Conservation (phyloP, 2,329 filamentous ascomycete species). For the Elsinoe batatas region DNA sequence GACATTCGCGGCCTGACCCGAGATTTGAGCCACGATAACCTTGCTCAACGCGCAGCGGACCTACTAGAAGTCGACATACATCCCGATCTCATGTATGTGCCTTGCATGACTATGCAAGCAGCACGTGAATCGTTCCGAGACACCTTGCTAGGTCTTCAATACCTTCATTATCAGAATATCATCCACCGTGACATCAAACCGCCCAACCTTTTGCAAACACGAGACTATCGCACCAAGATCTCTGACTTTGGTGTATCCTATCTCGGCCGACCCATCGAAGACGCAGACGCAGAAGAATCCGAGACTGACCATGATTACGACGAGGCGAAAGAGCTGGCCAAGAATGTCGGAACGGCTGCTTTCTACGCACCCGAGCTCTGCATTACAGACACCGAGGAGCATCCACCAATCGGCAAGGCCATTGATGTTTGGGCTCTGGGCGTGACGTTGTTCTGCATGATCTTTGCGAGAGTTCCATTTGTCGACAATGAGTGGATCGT, state of each 20-base stretch:
- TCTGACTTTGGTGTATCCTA: conserved; percentile 98
- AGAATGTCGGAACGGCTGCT: conserved; percentile 92
- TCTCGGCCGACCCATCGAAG: conserved; percentile 76
- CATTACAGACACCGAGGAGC: conserved; percentile 62
- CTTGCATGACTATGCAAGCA: conserved; percentile 78
- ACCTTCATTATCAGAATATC: conserved; percentile 62
- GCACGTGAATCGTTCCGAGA: conserved; percentile 81
- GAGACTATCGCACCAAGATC: conserved; percentile 82
- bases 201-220: conserved; percentile 82
- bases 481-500: conserved; percentile 86
- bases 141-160: conserved; percentile 85
- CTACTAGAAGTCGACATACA: conserved; percentile 55
- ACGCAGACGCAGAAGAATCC: conserved; percentile 51
- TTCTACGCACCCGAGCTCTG: conserved; percentile 97
- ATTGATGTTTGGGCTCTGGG: conserved; percentile 97
- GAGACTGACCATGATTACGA: conserved; percentile 65
- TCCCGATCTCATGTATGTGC: conserved; percentile 87
- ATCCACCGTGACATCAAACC: conserved; percentile 55
- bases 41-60: conserved; percentile 30
- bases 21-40: conserved; percentile 37
- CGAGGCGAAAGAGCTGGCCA: conserved; percentile 90
- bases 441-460: conserved; percentile 89
- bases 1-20: conserved; percentile 6
- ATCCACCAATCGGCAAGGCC: conserved; percentile 75
- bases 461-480: conserved; percentile 90